Evolutionary conservation across 257 asterid species (phyloP).

Genomic region (Fraxinus quadrangulata): DNA sequence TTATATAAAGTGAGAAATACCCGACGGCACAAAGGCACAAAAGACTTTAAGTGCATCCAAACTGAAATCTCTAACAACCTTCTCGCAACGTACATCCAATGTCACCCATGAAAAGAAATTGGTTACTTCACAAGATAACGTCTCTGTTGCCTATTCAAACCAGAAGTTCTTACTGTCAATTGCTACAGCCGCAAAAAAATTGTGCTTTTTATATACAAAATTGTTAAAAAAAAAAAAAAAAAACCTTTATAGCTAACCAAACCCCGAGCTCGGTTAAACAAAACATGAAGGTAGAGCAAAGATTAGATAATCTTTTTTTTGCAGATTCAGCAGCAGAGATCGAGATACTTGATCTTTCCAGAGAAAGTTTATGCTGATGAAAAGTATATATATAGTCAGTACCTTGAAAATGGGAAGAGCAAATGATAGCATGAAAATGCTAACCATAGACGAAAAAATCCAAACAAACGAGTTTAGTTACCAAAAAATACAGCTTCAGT

Average conservation of each 20-base stretch:
- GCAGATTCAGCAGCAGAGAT: constrained; percentile 42
- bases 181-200: not conserved
- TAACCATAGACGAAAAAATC: not conserved
- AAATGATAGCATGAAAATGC: constrained; percentile 1
- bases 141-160: constrained; percentile 67
- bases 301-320: constrained; percentile 41
- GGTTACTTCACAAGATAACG: constrained; percentile 39
- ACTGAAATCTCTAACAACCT: constrained; percentile 46
- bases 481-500: not conserved
- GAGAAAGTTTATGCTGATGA: constrained; percentile 49
- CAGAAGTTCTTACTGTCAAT: constrained; percentile 1
- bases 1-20: constrained; percentile 34
- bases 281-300: constrained; percentile 41
- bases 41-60: constrained; percentile 51
- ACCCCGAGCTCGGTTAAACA: constrained; percentile 74
- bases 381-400: constrained; percentile 23
- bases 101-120: constrained; percentile 45
- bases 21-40: constrained; percentile 48
- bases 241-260: constrained; percentile 76
- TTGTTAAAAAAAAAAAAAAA: not conserved
- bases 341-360: constrained; percentile 30
- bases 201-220: not conserved
- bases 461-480: not conserved
- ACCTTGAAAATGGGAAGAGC: constrained; percentile 12
- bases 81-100: constrained; percentile 45